Evolutionary conservation across 495 filamentous ascomycete genomes (phyloP).

Genomic region (Barbatosphaeria neglecta): DNA sequence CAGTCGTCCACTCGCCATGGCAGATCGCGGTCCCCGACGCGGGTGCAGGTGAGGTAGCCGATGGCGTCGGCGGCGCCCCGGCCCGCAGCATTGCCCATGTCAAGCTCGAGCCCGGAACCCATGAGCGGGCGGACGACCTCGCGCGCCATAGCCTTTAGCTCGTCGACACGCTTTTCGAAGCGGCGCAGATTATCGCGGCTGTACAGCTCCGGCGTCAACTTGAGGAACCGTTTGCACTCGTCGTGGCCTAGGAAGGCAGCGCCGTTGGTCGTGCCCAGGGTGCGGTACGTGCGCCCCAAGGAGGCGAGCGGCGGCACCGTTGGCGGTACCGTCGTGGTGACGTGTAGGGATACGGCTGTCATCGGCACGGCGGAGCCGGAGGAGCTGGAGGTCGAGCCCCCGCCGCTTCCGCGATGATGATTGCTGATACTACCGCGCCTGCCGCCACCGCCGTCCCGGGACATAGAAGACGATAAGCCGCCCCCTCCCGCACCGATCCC

Average conservation of each 20-base stretch:
- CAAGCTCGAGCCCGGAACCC: constrained; percentile 70
- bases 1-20: constrained; percentile 37
- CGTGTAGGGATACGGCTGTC: neutral
- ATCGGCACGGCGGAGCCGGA: neutral
- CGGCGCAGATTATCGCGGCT: constrained; percentile 60
- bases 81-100: constrained; percentile 27
- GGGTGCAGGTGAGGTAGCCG: constrained; percentile 60
- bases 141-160: constrained; percentile 69
- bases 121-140: constrained; percentile 79
- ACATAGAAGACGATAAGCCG: constrained; percentile 8
- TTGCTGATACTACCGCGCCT: constrained; percentile 16
- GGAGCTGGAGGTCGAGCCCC: neutral
- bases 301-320: constrained; percentile 30
- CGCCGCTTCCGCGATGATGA: constrained; percentile 8
- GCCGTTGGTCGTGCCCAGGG: constrained; percentile 48
- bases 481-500: constrained; percentile 19
- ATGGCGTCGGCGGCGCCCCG: constrained; percentile 18
- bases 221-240: constrained; percentile 79
- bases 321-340: neutral
- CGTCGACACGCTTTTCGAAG: constrained; percentile 78
- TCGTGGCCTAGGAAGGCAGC: constrained; percentile 66
- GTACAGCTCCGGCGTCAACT: constrained; percentile 59
- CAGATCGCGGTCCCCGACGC: constrained; percentile 56
- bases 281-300: constrained; percentile 58
- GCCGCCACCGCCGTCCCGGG: constrained; percentile 4